A percentile compares a stretch with the other conserved stretches of the same genome.
These are phyloP conservation scores for Chlamydomonas sphaeroides DNA, from an alignment of 139 green algal genomes.

Conservation along the genomic window DNA sequence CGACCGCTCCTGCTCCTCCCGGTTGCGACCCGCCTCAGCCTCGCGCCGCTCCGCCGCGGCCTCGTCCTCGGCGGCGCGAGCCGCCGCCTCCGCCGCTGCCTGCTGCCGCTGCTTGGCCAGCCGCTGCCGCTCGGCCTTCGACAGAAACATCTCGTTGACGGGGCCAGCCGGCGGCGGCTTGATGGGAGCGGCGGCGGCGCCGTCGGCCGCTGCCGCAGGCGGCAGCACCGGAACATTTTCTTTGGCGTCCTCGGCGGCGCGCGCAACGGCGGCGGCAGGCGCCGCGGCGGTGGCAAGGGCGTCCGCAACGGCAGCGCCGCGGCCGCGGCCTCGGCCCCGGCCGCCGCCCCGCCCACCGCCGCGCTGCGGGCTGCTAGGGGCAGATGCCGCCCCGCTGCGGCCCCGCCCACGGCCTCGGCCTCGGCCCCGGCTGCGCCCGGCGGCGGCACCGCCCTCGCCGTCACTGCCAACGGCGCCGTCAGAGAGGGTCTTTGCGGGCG, in stretches of 20 bases:
- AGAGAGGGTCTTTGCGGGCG: no score
- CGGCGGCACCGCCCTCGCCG: background rate
- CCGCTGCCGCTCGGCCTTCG: constrained; percentile 5
- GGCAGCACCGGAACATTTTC: background rate
- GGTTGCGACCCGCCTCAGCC: background rate
- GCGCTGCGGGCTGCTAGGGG: background rate
- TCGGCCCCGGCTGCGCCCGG: background rate
- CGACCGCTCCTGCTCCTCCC: background rate
- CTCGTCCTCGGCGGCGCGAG: background rate
- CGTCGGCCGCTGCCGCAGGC: background rate
- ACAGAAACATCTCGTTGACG: constrained; percentile 32
- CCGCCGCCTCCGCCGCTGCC: background rate
- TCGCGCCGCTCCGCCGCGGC: background rate
- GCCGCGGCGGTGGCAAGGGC: background rate
- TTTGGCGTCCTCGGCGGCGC: background rate
- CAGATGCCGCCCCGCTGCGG: background rate
- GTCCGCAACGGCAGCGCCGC: background rate
- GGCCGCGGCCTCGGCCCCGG: background rate
- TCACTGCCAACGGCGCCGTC: no score
- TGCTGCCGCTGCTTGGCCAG: constrained; percentile 19
- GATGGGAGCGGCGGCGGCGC: no score
- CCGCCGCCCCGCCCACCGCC: background rate
- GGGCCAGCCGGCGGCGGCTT: background rate
- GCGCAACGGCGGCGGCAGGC: background rate
- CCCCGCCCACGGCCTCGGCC: background rate